Base-by-base conservation (phyloP, 331 rosid species). In the Cydonia oblonga region DNA sequence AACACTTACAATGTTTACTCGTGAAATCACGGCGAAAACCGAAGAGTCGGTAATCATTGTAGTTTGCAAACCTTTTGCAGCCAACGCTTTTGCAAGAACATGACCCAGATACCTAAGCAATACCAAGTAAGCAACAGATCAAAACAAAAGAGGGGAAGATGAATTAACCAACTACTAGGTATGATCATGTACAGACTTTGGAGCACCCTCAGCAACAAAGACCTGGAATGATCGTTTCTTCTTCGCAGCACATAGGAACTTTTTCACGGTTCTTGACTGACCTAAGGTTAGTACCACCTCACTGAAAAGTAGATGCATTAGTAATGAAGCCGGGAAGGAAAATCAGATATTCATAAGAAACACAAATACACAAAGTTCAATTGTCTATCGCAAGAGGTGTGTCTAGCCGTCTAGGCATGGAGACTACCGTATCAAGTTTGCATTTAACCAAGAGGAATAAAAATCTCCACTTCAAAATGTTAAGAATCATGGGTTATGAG, bases 271-370 rank as follows among this genome's bases (percentile, higher is more conserved):
- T 51, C 61, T 72, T 13, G 69, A 72, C 9, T 62, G 56, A 7
- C 76, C 76, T 7, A 72, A 61, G 5, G 76, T 72, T n/a, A 72
- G 69, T 42, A 44, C 51, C 30, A 72, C 60, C 76, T 72, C 76
- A 28, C 69, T 72, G 69, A 46, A 72, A 72, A 72, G n/a, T 35
- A 42, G 42, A 24, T 25, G 5, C 18, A 28, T 28, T 60, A 25
- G 32, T 52, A 29, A 18, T 7, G 12, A 70, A 22, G 33, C 33
- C 19, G 2, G 56, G 8, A 33, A 38, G 10, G 6, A 40, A 20
- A 65, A 22, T 22, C 3, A 46, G 13, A 49, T 15, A 15, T 25
- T 14, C 35, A 49, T 15, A 19, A 49, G 25, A 35, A 53, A 53
- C 49, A 28, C 12, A 6, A 15, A 69, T 2, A 38, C 18, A 11